Evolutionary conservation across 2,329 filamentous ascomycete genomes (phyloP).

Genomic region (Sodiomyces alkalinus): DNA sequence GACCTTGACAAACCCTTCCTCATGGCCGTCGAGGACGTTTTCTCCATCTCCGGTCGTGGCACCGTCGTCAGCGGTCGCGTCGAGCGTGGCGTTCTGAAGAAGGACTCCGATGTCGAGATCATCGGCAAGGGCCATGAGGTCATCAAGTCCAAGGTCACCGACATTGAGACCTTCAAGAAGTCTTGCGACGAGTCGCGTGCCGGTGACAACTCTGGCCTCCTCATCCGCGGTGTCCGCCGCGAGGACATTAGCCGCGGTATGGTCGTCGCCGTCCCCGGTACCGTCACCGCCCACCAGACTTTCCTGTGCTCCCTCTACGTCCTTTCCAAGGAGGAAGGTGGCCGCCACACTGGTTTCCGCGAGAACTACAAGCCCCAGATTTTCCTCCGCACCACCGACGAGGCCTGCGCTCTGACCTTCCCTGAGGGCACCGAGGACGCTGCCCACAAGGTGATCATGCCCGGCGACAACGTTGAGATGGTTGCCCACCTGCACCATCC

Average conservation of each 20-base stretch:
- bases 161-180: conserved; percentile 99
- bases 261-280: conserved; percentile 75
- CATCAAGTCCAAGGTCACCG: conserved; percentile 98
- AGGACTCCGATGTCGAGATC: conserved; percentile 86
- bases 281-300: conserved; percentile 73
- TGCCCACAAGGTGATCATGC: conserved; percentile 75
- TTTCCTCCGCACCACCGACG: conserved; percentile 84
- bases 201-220: conserved; percentile 94
- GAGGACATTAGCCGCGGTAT: conserved; percentile 92
- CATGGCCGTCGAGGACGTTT: conserved; percentile 93
- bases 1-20: conserved; percentile 97
- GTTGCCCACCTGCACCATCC: conserved; percentile 71
- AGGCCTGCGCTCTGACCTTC: conserved; percentile 67
- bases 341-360: conserved; percentile 88
- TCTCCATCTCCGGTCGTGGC: conserved; percentile 83
- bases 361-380: conserved; percentile 96
- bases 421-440: conserved; percentile 67
- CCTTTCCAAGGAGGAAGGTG: conserved; percentile 93
- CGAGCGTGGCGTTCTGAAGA: conserved; percentile 88
- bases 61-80: conserved; percentile 96
- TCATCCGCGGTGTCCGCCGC: conserved; percentile 89
- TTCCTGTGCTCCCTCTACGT: conserved; percentile 96
- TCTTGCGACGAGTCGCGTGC: conserved; percentile 92
- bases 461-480: conserved; percentile 98
- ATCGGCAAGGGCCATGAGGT: conserved; percentile 68